phyloP scores from a whole-genome alignment of 306 rosid species.

The Cicer pinnatifidum region DNA sequence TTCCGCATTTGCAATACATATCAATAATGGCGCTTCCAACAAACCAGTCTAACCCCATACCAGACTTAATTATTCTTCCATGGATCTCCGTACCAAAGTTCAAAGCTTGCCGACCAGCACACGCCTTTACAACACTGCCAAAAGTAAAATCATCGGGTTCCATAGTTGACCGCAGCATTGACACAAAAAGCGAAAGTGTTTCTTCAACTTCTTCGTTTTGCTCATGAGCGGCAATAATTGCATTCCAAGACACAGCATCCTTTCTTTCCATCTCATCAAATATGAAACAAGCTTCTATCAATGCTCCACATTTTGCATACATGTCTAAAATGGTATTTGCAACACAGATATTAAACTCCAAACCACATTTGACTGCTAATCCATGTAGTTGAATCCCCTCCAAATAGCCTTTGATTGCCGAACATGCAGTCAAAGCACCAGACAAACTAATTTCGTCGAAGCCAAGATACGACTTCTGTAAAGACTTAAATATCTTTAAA shows the following conservation, averaged over 20 bases:
- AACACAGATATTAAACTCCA: conserved; percentile 67
- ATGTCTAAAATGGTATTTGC: conserved; percentile 82
- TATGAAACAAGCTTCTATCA: conserved; percentile 61
- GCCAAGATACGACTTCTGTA: conserved; percentile 58
- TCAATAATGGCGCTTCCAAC: conserved; percentile 85
- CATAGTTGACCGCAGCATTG: conserved; percentile 69
- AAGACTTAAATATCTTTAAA: conserved; percentile 56
- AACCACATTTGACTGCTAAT: conserved; percentile 62
- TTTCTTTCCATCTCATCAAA: conserved; percentile 74
- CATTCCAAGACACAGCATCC: conserved; percentile 93
- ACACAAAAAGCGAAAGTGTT: conserved; percentile 68
- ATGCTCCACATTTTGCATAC: conserved; percentile 80
- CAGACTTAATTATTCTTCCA: conserved; percentile 72
- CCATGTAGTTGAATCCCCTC: conserved; percentile 81
- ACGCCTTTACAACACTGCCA: conserved; percentile 81
- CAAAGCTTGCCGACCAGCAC: conserved; percentile 69
- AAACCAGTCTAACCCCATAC: conserved; percentile 65
- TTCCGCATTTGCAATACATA: conserved; percentile 84
- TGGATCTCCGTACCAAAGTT: conserved; percentile 78
- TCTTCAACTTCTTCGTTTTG: conserved; percentile 63
- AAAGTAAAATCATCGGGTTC: conserved; percentile 86
- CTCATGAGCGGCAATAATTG: conserved; percentile 77
- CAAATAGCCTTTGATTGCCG: conserved; percentile 55
- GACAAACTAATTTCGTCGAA: conserved; percentile 76
- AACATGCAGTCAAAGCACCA: conserved; percentile 74